Evolutionary conservation across 306 rosid species (phyloP), one percentile per base, ranked within the genome.

Genomic region (Citrullus colocynthis): DNA sequence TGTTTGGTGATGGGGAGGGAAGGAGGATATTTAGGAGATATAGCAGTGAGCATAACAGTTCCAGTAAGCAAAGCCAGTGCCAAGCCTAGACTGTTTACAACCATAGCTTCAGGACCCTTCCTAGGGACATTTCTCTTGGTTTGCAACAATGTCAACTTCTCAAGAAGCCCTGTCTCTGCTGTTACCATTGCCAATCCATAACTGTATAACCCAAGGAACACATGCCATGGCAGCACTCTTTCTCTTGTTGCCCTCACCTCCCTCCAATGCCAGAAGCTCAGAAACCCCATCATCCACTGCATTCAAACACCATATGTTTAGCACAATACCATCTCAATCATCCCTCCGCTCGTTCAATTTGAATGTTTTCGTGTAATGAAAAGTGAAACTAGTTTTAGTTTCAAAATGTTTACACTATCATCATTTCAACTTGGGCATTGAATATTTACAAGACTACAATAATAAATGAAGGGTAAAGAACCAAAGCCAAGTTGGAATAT

Each of bases 211-310:
- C 97, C 97, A 18, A 92, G 56, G 59, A 95, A 90, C 32, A 95
- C 79, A 73, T 95, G 99, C 99, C 99, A 92, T 0, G 97, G 97
- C 74, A 95, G 80, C 72, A 95, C 84, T 78, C 80, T 89, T 76
- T 75, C 62, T 78, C 96, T 88, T 74, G 77, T 90, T 37, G 71
- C 54, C 6, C 92, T 80, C 54, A 56, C 87, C 79, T 90, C 97
- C 48, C 97, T 90, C 81, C 90, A 54, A 81, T 88, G 99, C 99
- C 99, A 95, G 75, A 95, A 95, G 87, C 88, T 95, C 85, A 87
- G 39, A 78, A 95, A 95, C 4, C 99, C 99, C 54, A 83, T 84
- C 82, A 89, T 11, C 97, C 99, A 95, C 97, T 95, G 89, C 87
- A 15, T 59, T 9, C 49, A 49, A 48, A 7, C 2, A 2, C 16